Evolutionary conservation across 148 eudicot genomes (phyloP), one percentile per base, ranked within the genome.

Genomic region (Silene uniflora): DNA sequence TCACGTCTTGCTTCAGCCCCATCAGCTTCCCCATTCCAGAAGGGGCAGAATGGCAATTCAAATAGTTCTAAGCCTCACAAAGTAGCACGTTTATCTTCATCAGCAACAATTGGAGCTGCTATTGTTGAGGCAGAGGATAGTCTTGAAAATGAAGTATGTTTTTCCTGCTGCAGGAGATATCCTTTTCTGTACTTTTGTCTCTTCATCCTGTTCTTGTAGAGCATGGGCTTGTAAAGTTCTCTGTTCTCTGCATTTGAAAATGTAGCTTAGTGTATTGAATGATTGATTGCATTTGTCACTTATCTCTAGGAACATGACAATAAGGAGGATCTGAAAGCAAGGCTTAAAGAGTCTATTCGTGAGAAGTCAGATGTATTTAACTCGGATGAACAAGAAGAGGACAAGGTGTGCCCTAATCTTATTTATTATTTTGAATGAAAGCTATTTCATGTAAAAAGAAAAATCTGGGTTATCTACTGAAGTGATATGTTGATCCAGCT

Each of bases 1-100:
- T 95, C 99, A 68, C 99, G 97, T 69, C 94, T 95, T 77, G 99
- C 99, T 79, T 91, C 98, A 22, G 98, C 91, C 71, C 89, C 88
- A 71, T 71, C 91, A 46, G 90, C 94, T 78, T 88, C 99, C 67
- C 97, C 98, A 49, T 91, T 81, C 68, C 93, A 90, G 70, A 35
- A 79, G 42, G 86, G 78, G 74, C 71, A 80, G 66, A 72, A 55
- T 35, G 80, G 76, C 19, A 44, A 67, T 78, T 64, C 71, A 47
- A 70, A 61, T 24, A 68, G 67, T 62, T 11, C 19, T 35, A 89
- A 87, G 79, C 82, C 88, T 69, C 59, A 46, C 64, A 95, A 95
- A 83, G 85, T 76, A 73, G 83, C 90, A 69, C 91, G 90, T 49
- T 22, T 75, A 49, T 84, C 91, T 75, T 83, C 90, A 77, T 82